These are phyloP conservation scores for Chrysoporthe puriensis DNA, from an alignment of 2,329 filamentous ascomycete species.

Conservation along the genomic window DNA sequence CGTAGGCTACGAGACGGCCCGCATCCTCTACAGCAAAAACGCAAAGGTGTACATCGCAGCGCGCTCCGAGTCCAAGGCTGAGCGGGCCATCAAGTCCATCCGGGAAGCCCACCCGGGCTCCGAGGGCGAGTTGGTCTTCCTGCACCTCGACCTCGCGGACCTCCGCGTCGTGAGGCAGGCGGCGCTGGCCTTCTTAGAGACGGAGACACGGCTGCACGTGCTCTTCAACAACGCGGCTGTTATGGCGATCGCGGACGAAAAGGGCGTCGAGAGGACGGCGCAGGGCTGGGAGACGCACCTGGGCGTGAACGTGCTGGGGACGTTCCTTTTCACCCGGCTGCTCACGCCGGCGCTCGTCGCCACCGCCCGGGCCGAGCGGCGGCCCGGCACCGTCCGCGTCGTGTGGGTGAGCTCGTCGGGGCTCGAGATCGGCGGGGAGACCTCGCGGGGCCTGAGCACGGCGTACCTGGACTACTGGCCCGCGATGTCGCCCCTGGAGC, in stretches of 20 bases:
- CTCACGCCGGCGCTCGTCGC: slow-evolving; percentile 18
- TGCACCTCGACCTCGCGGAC: slow-evolving; percentile 39
- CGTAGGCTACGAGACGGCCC: slow-evolving; percentile 45
- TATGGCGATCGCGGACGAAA: slow-evolving; percentile 28
- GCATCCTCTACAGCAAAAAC: slow-evolving; percentile 53
- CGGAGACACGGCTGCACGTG: slow-evolving; percentile 39
- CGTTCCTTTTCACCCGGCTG: slow-evolving; percentile 21
- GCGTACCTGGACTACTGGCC: slow-evolving; percentile 4
- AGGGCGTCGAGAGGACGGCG: slow-evolving; percentile 40
- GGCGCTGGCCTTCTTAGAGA: slow-evolving; percentile 30
- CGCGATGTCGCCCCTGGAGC: slow-evolving; percentile 5
- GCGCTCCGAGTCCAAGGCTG: slow-evolving; percentile 45
- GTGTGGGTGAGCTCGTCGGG: slow-evolving; percentile 11
- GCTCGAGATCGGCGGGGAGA: slow-evolving; percentile 2
- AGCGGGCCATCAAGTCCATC: slow-evolving; percentile 47
- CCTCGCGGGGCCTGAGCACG: neutral
- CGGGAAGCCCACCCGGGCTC: slow-evolving; percentile 30
- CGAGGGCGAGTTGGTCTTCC: slow-evolving; percentile 38
- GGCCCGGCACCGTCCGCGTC: slow-evolving; percentile 15
- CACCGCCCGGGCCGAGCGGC: slow-evolving; percentile 6
- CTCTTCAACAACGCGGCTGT: slow-evolving; percentile 46
- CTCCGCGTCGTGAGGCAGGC: slow-evolving; percentile 32
- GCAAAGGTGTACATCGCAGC: slow-evolving; percentile 56
- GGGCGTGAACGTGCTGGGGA: slow-evolving; percentile 19
- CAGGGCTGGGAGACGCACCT: slow-evolving; percentile 21